Evolutionary conservation across 331 rosid genomes (phyloP).

Genomic region (Quercus lobata): DNA sequence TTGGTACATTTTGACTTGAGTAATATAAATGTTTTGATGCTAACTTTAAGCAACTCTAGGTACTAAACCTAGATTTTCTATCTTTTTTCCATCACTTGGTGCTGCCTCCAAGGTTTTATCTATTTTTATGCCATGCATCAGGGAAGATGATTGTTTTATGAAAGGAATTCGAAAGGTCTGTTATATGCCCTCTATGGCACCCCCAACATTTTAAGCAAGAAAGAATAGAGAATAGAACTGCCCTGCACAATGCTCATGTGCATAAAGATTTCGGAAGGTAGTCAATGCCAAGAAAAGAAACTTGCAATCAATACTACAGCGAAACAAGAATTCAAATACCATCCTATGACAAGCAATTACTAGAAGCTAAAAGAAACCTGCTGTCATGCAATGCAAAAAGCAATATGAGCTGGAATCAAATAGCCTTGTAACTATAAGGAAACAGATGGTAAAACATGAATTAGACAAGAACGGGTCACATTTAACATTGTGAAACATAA

Average conservation of each 20-base stretch:
- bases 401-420: not conserved
- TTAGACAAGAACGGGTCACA: not conserved
- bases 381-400: not conserved
- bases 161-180: not conserved
- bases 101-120: not conserved
- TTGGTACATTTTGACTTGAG: too few species aligned
- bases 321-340: not conserved
- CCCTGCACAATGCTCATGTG: not conserved
- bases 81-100: too few species aligned
- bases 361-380: not conserved
- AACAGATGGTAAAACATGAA: not conserved
- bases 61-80: too few species aligned
- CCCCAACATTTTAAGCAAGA: not conserved
- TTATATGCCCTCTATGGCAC: not conserved
- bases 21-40: too few species aligned
- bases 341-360: not conserved
- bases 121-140: not conserved
- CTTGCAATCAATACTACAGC: not conserved
- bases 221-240: not conserved
- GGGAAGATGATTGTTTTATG: not conserved
- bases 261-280: not conserved
- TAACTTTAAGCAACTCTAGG: too few species aligned
- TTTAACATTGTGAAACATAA: not conserved
- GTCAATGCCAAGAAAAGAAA: not conserved
- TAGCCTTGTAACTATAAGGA: not conserved